phyloP scores from a whole-genome alignment of 2,329 filamentous ascomycete genomes.

The Botrytis deweyae region DNA sequence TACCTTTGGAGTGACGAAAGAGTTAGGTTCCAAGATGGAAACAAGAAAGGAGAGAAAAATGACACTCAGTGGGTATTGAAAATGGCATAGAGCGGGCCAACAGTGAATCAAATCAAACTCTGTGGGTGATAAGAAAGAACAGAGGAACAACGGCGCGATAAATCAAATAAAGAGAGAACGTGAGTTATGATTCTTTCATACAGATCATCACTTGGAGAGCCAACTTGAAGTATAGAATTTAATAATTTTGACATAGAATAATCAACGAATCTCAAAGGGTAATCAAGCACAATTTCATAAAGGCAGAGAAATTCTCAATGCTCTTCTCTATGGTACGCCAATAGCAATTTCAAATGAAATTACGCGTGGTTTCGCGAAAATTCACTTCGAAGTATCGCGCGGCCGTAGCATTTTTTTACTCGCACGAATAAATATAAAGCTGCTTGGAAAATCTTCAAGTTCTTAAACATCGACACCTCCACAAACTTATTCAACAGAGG shows the following conservation, averaged over 20 bases:
- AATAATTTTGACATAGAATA: neutral
- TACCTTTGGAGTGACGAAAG: neutral
- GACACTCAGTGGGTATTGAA: neutral
- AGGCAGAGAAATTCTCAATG: neutral
- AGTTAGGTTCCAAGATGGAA: neutral
- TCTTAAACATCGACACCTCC: neutral
- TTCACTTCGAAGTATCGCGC: neutral
- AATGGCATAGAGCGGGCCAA: neutral
- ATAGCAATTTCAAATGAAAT: neutral
- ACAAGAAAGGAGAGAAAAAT: neutral
- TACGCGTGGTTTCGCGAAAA: neutral
- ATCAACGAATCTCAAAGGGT: neutral
- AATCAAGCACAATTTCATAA: neutral
- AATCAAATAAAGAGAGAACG: neutral
- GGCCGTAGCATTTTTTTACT: neutral
- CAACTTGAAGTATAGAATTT: neutral
- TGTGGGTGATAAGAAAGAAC: neutral
- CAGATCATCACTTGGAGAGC: neutral
- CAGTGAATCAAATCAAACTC: neutral
- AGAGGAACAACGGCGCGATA: neutral
- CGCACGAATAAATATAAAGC: neutral
- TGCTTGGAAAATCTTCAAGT: neutral
- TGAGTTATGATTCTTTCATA: neutral
- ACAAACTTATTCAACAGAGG: neutral
- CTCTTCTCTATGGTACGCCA: neutral